Conservation (phyloP, 129 eudicot species). For the Flaveria linearis region DNA sequence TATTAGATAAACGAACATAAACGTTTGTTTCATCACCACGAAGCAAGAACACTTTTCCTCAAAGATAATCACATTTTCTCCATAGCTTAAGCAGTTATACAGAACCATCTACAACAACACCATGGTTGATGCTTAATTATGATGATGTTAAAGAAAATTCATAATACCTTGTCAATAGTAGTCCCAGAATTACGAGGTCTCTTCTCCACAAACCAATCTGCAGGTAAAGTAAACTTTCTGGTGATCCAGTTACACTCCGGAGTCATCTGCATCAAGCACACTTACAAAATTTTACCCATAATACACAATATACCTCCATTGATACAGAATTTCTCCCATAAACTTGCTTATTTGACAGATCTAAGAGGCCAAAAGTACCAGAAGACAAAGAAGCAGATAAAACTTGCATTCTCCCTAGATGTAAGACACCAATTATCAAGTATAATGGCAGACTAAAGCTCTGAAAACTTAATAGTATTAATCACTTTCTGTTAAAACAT, state of each 20-base stretch:
- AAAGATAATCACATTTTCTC: conserved; percentile 5
- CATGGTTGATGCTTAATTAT: background rate
- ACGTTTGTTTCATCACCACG: too few relatives aligned
- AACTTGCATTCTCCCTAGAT: too few relatives aligned
- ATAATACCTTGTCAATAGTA: conserved; percentile 55
- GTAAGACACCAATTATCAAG: too few relatives aligned
- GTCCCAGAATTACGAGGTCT: conserved; percentile 50
- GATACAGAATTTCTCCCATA: too few relatives aligned
- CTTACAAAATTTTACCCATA: background rate
- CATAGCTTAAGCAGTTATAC: background rate
- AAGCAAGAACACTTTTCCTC: background rate
- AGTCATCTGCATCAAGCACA: conserved; percentile 44
- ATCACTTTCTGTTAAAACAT: too few relatives aligned
- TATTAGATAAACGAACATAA: too few relatives aligned
- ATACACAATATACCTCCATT: background rate
- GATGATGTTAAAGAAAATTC: background rate
- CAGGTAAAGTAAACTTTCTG: conserved; percentile 52
- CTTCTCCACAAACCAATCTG: conserved; percentile 84
- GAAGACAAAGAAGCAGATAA: too few relatives aligned
- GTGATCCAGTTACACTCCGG: conserved; percentile 14
- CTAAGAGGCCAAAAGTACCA: too few relatives aligned
- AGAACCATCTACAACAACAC: background rate
- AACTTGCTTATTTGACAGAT: too few relatives aligned
- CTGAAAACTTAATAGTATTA: too few relatives aligned
- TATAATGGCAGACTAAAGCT: too few relatives aligned